Evolutionary conservation across 345 rosid genomes (phyloP).

Genomic region (Crucihimalaya himalaica): DNA sequence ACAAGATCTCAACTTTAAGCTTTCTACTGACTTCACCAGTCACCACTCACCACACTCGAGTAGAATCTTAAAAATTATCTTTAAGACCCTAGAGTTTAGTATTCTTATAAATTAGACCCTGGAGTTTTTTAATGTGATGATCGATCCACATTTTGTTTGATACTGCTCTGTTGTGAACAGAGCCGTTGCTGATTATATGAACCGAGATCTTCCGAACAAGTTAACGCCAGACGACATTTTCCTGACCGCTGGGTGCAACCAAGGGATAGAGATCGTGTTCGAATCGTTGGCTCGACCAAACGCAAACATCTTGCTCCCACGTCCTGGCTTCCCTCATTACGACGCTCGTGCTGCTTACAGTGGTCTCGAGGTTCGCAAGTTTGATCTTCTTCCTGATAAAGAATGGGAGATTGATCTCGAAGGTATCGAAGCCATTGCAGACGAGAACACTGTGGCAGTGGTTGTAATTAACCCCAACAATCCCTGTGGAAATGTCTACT

Average conservation of each 20-base stretch:
- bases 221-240: constrained; percentile 55
- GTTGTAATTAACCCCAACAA: constrained; percentile 54
- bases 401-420: constrained; percentile 68
- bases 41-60: constrained; percentile 3
- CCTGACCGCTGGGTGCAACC: constrained; percentile 55
- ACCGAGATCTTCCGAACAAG: constrained; percentile 50
- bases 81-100: not conserved
- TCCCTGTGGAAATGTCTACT: constrained; percentile 50
- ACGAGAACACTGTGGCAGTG: constrained; percentile 59
- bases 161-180: constrained; percentile 36
- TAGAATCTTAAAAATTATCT: not conserved
- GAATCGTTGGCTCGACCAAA: constrained; percentile 51
- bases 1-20: not conserved
- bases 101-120: not conserved
- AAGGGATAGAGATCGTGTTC: constrained; percentile 57
- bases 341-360: constrained; percentile 40
- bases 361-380: constrained; percentile 50
- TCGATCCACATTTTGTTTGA: not conserved
- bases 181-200: constrained; percentile 57
- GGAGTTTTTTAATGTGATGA: not conserved
- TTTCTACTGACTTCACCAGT: not conserved
- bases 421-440: constrained; percentile 55
- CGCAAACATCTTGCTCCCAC: constrained; percentile 53
- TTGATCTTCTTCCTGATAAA: constrained; percentile 59
- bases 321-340: constrained; percentile 50